phyloP scores from a whole-genome alignment of 2,329 filamentous ascomycete species.

The Aspergillus fumigatiaffinis region DNA sequence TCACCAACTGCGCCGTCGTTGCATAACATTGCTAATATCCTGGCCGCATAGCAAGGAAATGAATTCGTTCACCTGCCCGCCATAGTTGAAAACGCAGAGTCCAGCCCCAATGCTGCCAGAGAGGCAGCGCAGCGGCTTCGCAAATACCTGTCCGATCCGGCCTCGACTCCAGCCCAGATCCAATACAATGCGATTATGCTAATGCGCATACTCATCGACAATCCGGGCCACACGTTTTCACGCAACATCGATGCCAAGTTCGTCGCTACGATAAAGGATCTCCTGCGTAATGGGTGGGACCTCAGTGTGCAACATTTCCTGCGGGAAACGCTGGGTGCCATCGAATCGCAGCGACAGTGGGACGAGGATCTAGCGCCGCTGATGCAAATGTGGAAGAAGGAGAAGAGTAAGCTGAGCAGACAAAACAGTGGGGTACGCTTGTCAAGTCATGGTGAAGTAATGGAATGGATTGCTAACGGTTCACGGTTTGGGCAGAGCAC shows the following conservation, averaged over 20 bases:
- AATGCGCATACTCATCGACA: conserved; percentile 83
- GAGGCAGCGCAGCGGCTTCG: conserved; percentile 77
- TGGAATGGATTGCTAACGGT: conserved; percentile 2
- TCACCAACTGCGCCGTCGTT: background rate
- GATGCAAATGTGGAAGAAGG: conserved; percentile 82
- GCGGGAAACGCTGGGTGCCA: conserved; percentile 76
- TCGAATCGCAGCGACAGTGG: conserved; percentile 66
- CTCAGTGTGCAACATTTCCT: conserved; percentile 78
- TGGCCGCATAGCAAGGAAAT: conserved; percentile 58
- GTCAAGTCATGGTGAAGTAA: background rate
- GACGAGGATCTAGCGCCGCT: conserved; percentile 71
- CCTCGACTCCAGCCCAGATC: conserved; percentile 60
- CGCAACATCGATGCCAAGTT: conserved; percentile 85
- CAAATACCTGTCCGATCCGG: conserved; percentile 73
- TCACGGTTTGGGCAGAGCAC: background rate
- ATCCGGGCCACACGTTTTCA: conserved; percentile 88
- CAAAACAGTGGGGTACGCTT: conserved; percentile 6
- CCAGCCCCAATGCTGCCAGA: conserved; percentile 77
- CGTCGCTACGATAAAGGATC: conserved; percentile 66
- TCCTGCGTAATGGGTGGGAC: conserved; percentile 69
- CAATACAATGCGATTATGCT: conserved; percentile 98
- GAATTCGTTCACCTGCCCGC: conserved; percentile 89
- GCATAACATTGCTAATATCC: background rate
- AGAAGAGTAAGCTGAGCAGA: conserved; percentile 65
- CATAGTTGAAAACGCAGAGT: conserved; percentile 94